Evolutionary conservation across 257 asterid genomes (phyloP).

Genomic region (Euphrasia confusa): DNA sequence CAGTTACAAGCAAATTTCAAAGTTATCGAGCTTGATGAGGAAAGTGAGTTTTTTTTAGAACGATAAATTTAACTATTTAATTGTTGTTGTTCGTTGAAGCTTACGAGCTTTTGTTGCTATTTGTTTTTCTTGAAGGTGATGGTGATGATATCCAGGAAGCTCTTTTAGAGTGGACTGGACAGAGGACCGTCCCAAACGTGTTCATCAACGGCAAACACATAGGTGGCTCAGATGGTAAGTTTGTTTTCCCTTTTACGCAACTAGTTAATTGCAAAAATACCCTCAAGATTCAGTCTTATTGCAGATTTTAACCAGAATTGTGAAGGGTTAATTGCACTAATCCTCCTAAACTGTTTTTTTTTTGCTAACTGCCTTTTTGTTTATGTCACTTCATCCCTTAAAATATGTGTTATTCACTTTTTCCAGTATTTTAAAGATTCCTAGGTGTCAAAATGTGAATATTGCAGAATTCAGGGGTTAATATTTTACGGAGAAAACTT

Average conservation of each 20-base stretch:
- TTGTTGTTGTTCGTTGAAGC: not conserved
- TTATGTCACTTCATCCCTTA: no score
- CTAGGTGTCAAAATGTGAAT: no score
- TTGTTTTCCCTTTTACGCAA: not conserved
- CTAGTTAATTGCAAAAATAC: not conserved
- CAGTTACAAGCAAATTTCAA: conserved; percentile 52
- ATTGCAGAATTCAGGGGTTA: no score
- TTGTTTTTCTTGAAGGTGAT: conserved; percentile 41
- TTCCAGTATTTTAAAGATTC: no score
- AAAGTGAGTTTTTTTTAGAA: conserved; percentile 45
- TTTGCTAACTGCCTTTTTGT: no score
- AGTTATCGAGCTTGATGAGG: conserved; percentile 65
- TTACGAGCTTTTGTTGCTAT: not conserved
- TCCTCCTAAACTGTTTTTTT: no score
- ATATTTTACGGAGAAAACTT: no score
- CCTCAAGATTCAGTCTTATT: not conserved
- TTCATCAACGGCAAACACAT: conserved; percentile 76
- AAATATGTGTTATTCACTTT: no score
- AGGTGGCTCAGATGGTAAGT: conserved; percentile 80
- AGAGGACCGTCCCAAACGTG: conserved; percentile 77
- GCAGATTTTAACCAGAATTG: no score
- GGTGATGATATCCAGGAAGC: conserved; percentile 66
- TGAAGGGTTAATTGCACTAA: not conserved
- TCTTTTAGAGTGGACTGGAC: conserved; percentile 74
- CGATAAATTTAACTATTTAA: not conserved